A percentile compares a stretch with the other conserved stretches of the same genome.
These are phyloP conservation scores for Microstegium vimineum DNA, from an alignment of 176 grass and related monocot species.

Conservation along the genomic window DNA sequence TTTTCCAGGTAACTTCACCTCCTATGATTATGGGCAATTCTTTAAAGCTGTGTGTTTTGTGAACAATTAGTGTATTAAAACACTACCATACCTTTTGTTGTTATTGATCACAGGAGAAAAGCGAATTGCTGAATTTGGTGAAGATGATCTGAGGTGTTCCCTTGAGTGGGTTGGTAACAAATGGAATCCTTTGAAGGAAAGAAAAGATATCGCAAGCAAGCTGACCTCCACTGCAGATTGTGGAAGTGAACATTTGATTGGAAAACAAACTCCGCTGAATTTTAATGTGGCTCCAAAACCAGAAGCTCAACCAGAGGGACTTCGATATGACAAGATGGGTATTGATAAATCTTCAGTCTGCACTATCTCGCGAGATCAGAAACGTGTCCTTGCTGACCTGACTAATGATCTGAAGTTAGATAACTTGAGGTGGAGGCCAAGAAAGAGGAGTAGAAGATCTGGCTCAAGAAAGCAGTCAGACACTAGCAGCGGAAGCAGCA, in stretches of 20 bases:
- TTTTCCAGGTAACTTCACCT: constrained; percentile 73
- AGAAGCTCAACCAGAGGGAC: constrained; percentile 8
- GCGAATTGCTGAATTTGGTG: constrained; percentile 39
- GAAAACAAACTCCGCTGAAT: neutral
- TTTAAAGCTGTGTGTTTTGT: neutral
- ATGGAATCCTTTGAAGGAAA: constrained; percentile 60
- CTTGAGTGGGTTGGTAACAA: constrained; percentile 68
- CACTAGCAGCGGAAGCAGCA: constrained; percentile 54
- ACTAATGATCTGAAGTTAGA: constrained; percentile 53
- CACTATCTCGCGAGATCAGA: constrained; percentile 25
- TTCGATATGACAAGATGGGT: constrained; percentile 4
- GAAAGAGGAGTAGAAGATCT: constrained; percentile 65
- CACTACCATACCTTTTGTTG: neutral
- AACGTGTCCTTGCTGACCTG: constrained; percentile 41
- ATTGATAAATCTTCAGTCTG: constrained; percentile 18
- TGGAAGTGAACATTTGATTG: neutral
- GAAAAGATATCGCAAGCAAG: constrained; percentile 43
- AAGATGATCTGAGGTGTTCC: constrained; percentile 58
- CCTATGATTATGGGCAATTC: neutral
- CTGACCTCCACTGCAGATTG: neutral
- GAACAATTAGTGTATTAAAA: neutral
- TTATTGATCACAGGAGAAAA: constrained; percentile 61
- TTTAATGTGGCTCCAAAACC: neutral
- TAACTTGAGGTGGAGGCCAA: constrained; percentile 65
- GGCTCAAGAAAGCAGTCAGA: constrained; percentile 48